Base-by-base conservation (phyloP, 306 rosid genomes). In the Betula pendula region DNA sequence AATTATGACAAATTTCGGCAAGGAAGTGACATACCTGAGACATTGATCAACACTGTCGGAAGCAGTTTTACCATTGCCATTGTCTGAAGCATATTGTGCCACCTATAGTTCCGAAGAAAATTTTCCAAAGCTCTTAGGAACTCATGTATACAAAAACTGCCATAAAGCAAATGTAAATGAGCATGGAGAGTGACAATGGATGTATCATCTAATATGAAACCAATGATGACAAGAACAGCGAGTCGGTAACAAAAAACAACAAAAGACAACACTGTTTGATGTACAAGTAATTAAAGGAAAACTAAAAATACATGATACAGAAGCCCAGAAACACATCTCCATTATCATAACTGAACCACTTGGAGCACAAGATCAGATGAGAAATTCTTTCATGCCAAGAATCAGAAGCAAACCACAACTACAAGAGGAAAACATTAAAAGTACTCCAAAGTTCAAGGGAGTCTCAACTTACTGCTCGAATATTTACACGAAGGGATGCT, bases 11-110 rank as follows among this genome's bases (percentile, higher is more conserved):
- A 24, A 9, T 47, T 63, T 20, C 33, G 51, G 17, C 1, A 72
- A 29, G n/a, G 47, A 80, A 70, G 51, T 31, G 71, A 66, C 55
- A 42, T 86, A 93, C 98, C 97, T 90, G 79, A 95, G 91, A 76
- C 97, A 92, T 72, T 88, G 92, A 81, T 92, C 96, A 13, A 95
- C 97, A 71, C 73, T 77, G 71, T 82, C 74, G 16, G 73, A 81
- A 12, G 97, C 96, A 71, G 82, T 63, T 79, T 88, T 88, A 47
- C 95, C 97, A 79, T 88, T 85, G 72, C 93, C 97, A 72, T 83
- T 77, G 55, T 95, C 94, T 24, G 90, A 89, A 76, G 97, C 99
- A 81, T 92, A 90, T 68, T 88, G 99, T 2, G 94, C 97, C 75
- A 95, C 91, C 99, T 92, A 74, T 44, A 79, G 49, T 74, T 79